phyloP scores from a whole-genome alignment of 1,284 basidiomycete species.

The Irpex rosettiformis region DNA sequence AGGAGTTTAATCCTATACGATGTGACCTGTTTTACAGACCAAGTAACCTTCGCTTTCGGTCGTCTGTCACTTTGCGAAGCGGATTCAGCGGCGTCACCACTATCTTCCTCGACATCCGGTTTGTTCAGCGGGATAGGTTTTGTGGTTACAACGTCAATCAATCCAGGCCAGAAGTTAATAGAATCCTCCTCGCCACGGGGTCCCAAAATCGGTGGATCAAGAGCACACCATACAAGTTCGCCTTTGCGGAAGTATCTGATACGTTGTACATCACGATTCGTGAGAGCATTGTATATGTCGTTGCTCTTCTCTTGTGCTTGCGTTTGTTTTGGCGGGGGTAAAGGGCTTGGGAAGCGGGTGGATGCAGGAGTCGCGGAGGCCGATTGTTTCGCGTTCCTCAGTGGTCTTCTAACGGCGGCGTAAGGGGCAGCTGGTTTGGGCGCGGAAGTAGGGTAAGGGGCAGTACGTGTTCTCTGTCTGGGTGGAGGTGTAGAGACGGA shows the following conservation, averaged over 20 bases:
- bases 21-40: constrained; percentile 53
- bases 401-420: constrained; percentile 52
- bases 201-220: constrained; percentile 48
- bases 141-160: constrained; percentile 57
- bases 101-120: neutral
- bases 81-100: neutral
- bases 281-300: constrained; percentile 53
- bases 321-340: constrained; percentile 41
- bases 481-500: constrained; percentile 7
- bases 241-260: constrained; percentile 61
- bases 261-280: constrained; percentile 35
- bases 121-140: constrained; percentile 31
- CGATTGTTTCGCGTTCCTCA: constrained; percentile 36
- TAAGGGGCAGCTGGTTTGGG: constrained; percentile 21
- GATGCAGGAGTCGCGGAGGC: neutral
- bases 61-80: neutral
- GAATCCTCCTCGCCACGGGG: constrained; percentile 32
- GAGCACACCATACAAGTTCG: constrained; percentile 72
- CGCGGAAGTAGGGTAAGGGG: neutral
- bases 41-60: constrained; percentile 34
- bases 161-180: constrained; percentile 70
- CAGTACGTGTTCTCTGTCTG: constrained; percentile 1
- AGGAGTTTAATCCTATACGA: constrained; percentile 65
- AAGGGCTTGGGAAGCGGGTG: neutral
- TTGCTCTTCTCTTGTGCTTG: constrained; percentile 56